These are phyloP conservation scores for Gliomastix tumulicola DNA, from an alignment of 2,329 filamentous ascomycete genomes.

Conservation along the genomic window DNA sequence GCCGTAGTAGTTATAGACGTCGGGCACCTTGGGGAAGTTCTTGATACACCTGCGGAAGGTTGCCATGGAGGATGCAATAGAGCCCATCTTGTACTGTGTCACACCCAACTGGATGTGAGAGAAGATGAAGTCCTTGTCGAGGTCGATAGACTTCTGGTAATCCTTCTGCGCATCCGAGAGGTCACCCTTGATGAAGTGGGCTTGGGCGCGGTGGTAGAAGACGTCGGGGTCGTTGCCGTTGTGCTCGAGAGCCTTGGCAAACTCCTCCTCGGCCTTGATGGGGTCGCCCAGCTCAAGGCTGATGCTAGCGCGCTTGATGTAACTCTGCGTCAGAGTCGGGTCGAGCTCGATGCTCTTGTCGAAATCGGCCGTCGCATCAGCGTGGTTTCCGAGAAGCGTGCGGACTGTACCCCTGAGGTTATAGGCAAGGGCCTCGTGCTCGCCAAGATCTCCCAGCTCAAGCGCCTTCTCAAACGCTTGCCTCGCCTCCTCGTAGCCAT, in stretches of 20 bases:
- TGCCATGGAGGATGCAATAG: slow-evolving; percentile 94
- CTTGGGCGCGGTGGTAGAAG: slow-evolving; percentile 97
- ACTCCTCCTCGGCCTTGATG: slow-evolving; percentile 81
- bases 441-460: slow-evolving; percentile 70
- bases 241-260: slow-evolving; percentile 76
- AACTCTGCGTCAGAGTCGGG: slow-evolving; percentile 84
- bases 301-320: slow-evolving; percentile 98
- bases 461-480: slow-evolving; percentile 82
- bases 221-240: slow-evolving; percentile 91
- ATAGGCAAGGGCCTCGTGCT: slow-evolving; percentile 84
- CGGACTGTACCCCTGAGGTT: slow-evolving; percentile 96
- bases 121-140: slow-evolving; percentile 96
- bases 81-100: slow-evolving; percentile 99
- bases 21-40: slow-evolving; percentile 93
- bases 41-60: slow-evolving; percentile 97
- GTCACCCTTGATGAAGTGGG: slow-evolving; percentile 95
- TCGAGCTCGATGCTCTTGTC: slow-evolving; percentile 91
- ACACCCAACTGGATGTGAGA: slow-evolving; percentile 99
- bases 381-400: slow-evolving; percentile 84
- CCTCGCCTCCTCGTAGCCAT: slow-evolving; percentile 86
- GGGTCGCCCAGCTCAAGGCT: slow-evolving; percentile 87
- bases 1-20: slow-evolving; percentile 99
- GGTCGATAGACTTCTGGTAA: slow-evolving; percentile 98
- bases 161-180: slow-evolving; percentile 93
- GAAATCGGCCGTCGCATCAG: slow-evolving; percentile 75